Percentiles rank a stretch among this genome's conserved stretches.
Conservation (phyloP, 108 stramenopile species). For the Cylindrotheca fusiformis region DNA sequence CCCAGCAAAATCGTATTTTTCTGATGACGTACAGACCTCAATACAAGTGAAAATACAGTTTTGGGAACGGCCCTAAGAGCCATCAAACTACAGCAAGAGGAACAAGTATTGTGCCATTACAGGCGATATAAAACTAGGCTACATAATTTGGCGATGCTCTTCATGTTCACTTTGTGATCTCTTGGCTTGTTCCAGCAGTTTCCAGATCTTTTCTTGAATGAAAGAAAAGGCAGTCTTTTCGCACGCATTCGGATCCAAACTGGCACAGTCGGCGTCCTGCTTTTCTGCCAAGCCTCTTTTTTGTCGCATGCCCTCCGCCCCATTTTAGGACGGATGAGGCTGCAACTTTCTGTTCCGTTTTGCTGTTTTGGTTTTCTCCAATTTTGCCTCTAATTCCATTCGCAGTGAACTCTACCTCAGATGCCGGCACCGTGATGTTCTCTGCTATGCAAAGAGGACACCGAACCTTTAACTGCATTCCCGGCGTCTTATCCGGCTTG, state of each 20-base stretch:
- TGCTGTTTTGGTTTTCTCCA: not conserved
- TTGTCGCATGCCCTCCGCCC: constrained; percentile 86
- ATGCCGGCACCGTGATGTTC: constrained; percentile 71
- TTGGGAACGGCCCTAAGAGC: no score
- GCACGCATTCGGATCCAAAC: constrained; percentile 73
- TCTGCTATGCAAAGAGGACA: constrained; percentile 87
- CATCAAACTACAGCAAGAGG: no score
- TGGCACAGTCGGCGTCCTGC: constrained; percentile 57
- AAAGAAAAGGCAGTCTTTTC: constrained; percentile 80
- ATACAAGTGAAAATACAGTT: no score
- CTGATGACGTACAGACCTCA: no score
- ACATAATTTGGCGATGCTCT: no score
- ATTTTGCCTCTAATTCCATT: constrained; percentile 65
- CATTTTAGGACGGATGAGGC: constrained; percentile 88
- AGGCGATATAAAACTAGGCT: no score
- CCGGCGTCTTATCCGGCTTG: constrained; percentile 33
- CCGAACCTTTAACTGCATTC: constrained; percentile 42
- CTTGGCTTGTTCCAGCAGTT: no score
- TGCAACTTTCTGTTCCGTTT: constrained; percentile 35
- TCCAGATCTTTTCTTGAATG: no score
- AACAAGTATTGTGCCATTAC: no score
- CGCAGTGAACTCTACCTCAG: constrained; percentile 79
- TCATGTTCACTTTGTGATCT: no score
- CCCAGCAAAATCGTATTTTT: no score
- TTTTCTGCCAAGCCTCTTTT: constrained; percentile 65